Evolutionary conservation across 108 stramenopile species (phyloP), one percentile per base, ranked within the genome.

Genomic region (Skeletonema marinoi): DNA sequence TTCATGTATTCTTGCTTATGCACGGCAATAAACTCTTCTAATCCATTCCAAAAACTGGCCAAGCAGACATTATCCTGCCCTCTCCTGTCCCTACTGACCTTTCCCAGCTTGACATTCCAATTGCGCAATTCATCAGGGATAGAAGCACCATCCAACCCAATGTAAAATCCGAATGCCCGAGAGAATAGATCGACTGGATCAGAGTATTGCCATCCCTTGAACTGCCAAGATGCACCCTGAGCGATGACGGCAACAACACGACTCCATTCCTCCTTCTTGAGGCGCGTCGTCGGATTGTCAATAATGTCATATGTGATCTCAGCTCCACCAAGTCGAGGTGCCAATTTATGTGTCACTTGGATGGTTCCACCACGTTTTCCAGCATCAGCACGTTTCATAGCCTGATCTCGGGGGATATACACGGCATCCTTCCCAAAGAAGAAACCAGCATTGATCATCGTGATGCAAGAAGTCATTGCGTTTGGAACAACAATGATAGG

Each of bases 401-500:
- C 87, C 65, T 88, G 86, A 32, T 90, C 93, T 7, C 94, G 88
- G 1, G 90, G 88, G 68, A 92, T 70, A 56, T 77, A 95, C 1
- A 71, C 64, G 31, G 82, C 86, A 25, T 96, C 95, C 74, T 90
- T 85, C 17, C 77, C 75, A 60, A 99, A 88, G 81, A 99, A 97
- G 48, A 95, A 91, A 60, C 82, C 86, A 6, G 90, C 97, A 81
- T 99, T 99, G 46, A 90, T 56, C 70, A 98, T 71, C 38, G 91
- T 98, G 48, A 99, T 83, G 35, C 89, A 80, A 33, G 94, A 85
- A 39, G 96, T 93, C 91, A 95, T 90, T 31, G 95, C 96, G 78
- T 92, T 96, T 39, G 98, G 97, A 32, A 99, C 85, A 41, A 99
- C 79, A 85, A 99, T 99, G 62, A 99, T 92, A 32, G 97, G 96